Conservation (phyloP, 2,329 filamentous ascomycete species). For the Fusarium algeriense region DNA sequence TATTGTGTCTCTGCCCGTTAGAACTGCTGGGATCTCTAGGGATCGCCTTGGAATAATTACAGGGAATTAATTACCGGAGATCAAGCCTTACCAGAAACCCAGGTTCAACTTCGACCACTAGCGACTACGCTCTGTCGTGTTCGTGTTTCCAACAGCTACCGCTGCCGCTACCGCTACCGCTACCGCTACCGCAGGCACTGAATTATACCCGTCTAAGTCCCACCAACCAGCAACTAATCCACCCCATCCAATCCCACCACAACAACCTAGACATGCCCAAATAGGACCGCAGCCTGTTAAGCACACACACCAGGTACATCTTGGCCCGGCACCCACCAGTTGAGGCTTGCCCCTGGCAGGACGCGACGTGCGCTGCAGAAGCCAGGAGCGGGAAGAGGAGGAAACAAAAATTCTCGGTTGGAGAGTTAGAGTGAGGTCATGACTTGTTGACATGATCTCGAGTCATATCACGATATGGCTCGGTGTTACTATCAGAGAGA, state of each 20-base stretch:
- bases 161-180: constrained; percentile 14
- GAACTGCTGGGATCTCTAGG: constrained; percentile 7
- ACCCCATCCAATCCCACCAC: constrained; percentile 33
- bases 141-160: constrained; percentile 39
- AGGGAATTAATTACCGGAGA: constrained; percentile 2
- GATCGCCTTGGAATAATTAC: background rate
- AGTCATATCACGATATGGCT: constrained; percentile 17
- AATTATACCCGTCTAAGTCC: constrained; percentile 40
- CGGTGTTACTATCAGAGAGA: constrained; percentile 9
- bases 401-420: constrained; percentile 14
- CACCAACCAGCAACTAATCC: constrained; percentile 35
- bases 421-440: constrained; percentile 9
- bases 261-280: constrained; percentile 31
- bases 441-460: constrained; percentile 19
- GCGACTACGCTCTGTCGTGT: constrained; percentile 31
- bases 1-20: background rate
- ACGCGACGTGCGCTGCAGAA: constrained; percentile 23
- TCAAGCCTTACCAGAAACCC: constrained; percentile 1
- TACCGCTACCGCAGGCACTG: constrained; percentile 2
- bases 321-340: constrained; percentile 31
- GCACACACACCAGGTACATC: constrained; percentile 23
- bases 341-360: constrained; percentile 38
- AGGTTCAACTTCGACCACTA: background rate
- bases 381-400: constrained; percentile 11
- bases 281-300: constrained; percentile 22